These are phyloP conservation scores for Tulasnella sp. DNA, from an alignment of 768 basidiomycete species.

Conservation along the genomic window DNA sequence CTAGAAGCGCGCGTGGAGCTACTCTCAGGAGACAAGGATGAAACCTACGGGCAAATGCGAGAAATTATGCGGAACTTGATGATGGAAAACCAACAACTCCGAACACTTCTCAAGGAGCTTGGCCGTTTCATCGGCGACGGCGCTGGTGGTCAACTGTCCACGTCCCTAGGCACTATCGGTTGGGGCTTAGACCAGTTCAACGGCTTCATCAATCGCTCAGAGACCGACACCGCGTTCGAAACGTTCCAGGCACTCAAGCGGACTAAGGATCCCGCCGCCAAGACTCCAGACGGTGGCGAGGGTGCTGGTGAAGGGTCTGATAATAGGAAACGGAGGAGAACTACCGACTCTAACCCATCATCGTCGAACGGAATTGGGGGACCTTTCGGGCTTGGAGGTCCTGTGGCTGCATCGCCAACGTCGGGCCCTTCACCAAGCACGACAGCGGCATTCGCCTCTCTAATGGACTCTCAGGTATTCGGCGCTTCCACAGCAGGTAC, in stretches of 20 bases:
- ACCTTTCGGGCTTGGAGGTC: not conserved
- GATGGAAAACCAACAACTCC: conserved; percentile 79
- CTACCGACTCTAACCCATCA: not conserved
- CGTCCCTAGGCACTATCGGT: conserved; percentile 51
- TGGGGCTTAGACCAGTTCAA: conserved; percentile 74
- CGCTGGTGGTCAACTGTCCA: conserved; percentile 54
- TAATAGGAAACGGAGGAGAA: conserved; percentile 16
- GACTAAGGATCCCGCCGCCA: conserved; percentile 17
- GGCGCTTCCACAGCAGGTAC: not conserved
- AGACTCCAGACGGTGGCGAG: not conserved
- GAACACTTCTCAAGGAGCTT: conserved; percentile 67
- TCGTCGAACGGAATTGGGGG: conserved; percentile 1
- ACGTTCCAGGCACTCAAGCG: conserved; percentile 69
- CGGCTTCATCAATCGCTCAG: conserved; percentile 71
- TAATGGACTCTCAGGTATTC: not conserved
- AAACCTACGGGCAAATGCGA: conserved; percentile 73
- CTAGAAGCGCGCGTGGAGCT: conserved; percentile 93
- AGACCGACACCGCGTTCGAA: conserved; percentile 91
- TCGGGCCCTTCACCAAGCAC: not conserved
- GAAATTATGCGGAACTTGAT: conserved; percentile 78
- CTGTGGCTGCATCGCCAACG: not conserved
- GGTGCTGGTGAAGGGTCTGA: conserved; percentile 2
- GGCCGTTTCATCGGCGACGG: conserved; percentile 83
- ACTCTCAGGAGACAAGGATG: conserved; percentile 85
- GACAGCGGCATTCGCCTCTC: not conserved